These are phyloP conservation scores for Diplodia mutila DNA, from an alignment of 2,329 filamentous ascomycete species.

Conservation along the genomic window DNA sequence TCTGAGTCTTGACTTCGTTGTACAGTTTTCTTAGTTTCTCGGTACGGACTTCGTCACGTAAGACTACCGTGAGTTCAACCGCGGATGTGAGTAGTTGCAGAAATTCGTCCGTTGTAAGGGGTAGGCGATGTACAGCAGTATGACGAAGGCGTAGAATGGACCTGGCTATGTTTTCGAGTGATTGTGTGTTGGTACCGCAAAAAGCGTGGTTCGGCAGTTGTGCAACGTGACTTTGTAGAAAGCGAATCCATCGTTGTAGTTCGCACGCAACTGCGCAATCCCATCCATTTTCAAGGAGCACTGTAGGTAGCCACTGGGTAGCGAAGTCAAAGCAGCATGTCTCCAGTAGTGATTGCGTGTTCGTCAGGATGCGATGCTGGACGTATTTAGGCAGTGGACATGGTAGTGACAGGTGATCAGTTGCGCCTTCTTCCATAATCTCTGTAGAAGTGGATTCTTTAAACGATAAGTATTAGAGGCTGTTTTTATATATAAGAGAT, in stretches of 20 bases:
- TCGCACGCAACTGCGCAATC: constrained; percentile 44
- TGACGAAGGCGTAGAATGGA: not conserved
- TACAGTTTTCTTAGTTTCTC: not conserved
- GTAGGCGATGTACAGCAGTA: not conserved
- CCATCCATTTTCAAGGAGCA: constrained; percentile 36
- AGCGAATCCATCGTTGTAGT: constrained; percentile 41
- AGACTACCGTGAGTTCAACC: not conserved
- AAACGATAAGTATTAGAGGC: not conserved
- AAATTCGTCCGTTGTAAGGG: constrained; percentile 2
- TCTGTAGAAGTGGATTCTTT: not conserved
- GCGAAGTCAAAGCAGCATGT: constrained; percentile 48
- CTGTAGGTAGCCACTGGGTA: constrained; percentile 37
- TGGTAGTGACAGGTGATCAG: constrained; percentile 35
- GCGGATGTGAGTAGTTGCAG: not conserved
- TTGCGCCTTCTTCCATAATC: not conserved
- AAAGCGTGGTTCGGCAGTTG: not conserved
- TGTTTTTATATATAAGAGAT: not conserved
- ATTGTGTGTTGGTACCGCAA: not conserved
- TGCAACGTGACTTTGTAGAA: constrained; percentile 31
- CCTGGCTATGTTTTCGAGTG: not conserved
- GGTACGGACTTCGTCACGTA: not conserved
- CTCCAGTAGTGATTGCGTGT: constrained; percentile 43
- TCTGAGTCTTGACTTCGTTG: not conserved
- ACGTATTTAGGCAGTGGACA: constrained; percentile 41
- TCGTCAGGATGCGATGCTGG: constrained; percentile 44